Evolutionary conservation across 495 filamentous ascomycete species (phyloP).

Genomic region (Sordaria brevicollis): DNA sequence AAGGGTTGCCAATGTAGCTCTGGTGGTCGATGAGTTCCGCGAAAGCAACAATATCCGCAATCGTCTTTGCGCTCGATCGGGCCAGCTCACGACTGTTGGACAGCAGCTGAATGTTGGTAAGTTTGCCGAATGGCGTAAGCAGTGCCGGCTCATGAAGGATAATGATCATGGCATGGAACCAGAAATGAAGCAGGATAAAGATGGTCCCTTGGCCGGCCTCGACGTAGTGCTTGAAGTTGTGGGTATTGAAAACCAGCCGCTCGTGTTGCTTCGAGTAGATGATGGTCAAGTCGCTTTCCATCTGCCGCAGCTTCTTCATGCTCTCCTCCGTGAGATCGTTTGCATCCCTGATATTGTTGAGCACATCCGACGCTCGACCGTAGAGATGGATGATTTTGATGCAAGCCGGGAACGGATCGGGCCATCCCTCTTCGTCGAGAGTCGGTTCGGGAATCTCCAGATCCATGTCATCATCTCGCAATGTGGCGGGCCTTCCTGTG

Average conservation of each 20-base stretch:
- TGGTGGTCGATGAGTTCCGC: conserved; percentile 69
- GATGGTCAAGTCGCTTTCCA: conserved; percentile 70
- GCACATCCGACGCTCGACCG: conserved; percentile 67
- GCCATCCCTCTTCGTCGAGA: conserved; percentile 53
- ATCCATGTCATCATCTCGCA: conserved; percentile 74
- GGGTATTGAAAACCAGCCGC: conserved; percentile 65
- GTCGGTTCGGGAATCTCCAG: conserved; percentile 56
- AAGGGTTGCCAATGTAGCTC: conserved; percentile 75
- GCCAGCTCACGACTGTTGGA: conserved; percentile 70
- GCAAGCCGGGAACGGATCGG: conserved; percentile 65
- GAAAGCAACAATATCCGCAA: conserved; percentile 73
- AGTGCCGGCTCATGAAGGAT: conserved; percentile 74
- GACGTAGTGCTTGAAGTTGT: conserved; percentile 68
- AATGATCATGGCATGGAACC: conserved; percentile 82
- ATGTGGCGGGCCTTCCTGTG: conserved; percentile 67
- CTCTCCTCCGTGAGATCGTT: conserved; percentile 66
- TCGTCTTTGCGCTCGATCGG: conserved; percentile 82
- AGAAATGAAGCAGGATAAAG: conserved; percentile 81
- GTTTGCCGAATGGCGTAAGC: conserved; percentile 62
- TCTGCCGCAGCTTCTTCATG: conserved; percentile 51
- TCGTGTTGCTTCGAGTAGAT: conserved; percentile 67
- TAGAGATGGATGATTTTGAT: conserved; percentile 78
- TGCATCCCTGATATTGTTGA: conserved; percentile 71
- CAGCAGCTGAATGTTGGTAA: conserved; percentile 51
- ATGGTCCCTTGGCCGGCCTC: conserved; percentile 68